Evolutionary conservation across 371 early-diverging fungal genomes (phyloP).

Genomic region (Saksenaea oblongispora): DNA sequence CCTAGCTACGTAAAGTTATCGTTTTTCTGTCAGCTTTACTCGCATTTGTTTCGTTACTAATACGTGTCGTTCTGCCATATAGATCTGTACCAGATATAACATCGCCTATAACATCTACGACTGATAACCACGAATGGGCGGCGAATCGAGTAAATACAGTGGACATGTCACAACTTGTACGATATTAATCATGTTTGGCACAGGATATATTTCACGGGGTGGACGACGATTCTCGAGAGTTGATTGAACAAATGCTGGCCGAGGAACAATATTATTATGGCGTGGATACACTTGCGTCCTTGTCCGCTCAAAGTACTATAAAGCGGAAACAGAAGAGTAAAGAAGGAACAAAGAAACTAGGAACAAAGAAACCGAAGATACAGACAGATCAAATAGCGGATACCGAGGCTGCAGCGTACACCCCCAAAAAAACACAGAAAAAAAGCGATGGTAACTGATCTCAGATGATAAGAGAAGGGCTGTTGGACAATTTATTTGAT

Average conservation of each 20-base stretch:
- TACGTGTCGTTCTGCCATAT: too few species aligned
- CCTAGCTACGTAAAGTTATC: neutral
- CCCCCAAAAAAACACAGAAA: neutral
- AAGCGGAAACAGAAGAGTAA: conserved; percentile 1
- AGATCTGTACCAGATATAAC: too few species aligned
- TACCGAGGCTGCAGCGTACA: neutral
- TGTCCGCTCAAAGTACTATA: conserved; percentile 4
- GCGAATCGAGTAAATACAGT: neutral
- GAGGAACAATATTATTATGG: conserved; percentile 71
- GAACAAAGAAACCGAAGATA: conserved; percentile 11
- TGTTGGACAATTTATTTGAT: neutral
- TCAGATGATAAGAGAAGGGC: neutral
- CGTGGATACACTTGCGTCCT: conserved; percentile 21
- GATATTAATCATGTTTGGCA: neutral
- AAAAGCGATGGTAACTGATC: neutral
- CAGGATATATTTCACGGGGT: conserved; percentile 10
- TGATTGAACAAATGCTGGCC: conserved; percentile 73
- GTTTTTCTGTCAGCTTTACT: neutral
- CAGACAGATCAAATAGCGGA: neutral
- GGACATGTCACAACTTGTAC: neutral
- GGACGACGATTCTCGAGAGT: conserved; percentile 52
- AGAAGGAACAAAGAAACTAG: conserved; percentile 8
- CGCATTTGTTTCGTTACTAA: too few species aligned
- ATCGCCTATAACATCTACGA: too few species aligned
- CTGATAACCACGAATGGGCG: neutral